Base-by-base conservation (phyloP, 345 rosid genomes). In the Carallia pectinifolia region DNA sequence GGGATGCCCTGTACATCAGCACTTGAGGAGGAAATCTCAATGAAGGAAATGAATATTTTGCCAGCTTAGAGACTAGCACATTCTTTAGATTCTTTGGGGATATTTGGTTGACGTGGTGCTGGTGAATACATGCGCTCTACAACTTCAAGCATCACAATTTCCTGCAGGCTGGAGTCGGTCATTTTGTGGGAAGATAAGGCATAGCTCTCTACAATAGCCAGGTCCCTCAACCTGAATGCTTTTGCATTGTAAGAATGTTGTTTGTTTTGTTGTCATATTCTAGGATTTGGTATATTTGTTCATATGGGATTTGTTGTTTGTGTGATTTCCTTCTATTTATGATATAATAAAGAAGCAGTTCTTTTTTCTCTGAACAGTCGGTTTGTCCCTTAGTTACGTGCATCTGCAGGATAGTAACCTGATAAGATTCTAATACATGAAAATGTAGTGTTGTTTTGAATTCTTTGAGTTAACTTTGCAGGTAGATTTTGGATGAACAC, bases 21-120 rank as follows among this genome's bases (percentile, higher is more conserved):
- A 87, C 77, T 74, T 84, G 77, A 88, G 87, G 85, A 88, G 92
- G 85, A 85, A 96, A 77, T 85, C 97, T 66, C 89, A 80, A 76
- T 82, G 79, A 82, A 73, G 78, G 58, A 68, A 71, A 58, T 76
- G 73, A 68, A 68, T 71, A 77, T 84, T 87, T 77, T 44, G 80
- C 75, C 79, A 71, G 29, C 40, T 63, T 80, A 79, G 79, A 79
- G 58, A 59, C 87, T 85, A 78, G 60, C 75, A 81, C 76, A 81
- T 89, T 83, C 87, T 89, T 84, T 87, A 74, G 77, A 82, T 88
- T 90, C 73, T 84, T 88, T 76, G 83, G 74, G 69, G 86, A 23
- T 72, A 39, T 80, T 83, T 56, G 75, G 86, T 83, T 62, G 62
- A 73, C 58, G 76, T 40, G 68, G 68, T 72, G 73, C 77, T 80